phyloP scores from a whole-genome alignment of 768 basidiomycete species.

The Aureoboletus auriporus region DNA sequence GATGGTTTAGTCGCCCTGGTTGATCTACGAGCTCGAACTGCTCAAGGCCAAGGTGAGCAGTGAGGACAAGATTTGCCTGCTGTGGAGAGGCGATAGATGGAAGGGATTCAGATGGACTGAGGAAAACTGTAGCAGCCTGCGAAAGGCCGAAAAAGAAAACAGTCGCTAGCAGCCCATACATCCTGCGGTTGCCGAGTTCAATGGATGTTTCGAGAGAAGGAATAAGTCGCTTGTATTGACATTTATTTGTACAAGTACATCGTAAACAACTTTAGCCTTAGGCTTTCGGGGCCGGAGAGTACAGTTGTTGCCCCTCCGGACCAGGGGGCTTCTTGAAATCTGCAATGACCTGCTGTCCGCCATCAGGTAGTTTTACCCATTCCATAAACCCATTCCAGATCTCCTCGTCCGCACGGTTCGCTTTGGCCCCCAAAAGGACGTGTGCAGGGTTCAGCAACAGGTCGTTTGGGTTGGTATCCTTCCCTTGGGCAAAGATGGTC shows the following conservation, averaged over 20 bases:
- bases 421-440: slow-evolving; percentile 35
- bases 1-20: slow-evolving; percentile 15
- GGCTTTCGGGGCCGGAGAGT: slow-evolving; percentile 26
- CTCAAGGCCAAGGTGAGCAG: slow-evolving; percentile 72
- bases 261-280: background rate
- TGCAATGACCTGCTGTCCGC: slow-evolving; percentile 42
- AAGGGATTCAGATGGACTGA: slow-evolving; percentile 43
- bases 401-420: slow-evolving; percentile 19
- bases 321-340: slow-evolving; percentile 30
- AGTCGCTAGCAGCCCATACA: slow-evolving; percentile 22
- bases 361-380: slow-evolving; percentile 39
- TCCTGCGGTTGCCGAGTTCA: background rate
- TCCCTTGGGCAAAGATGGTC: slow-evolving; percentile 39
- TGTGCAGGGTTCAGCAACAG: slow-evolving; percentile 47
- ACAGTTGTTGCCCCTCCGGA: slow-evolving; percentile 26
- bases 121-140: slow-evolving; percentile 55
- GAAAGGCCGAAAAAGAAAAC: slow-evolving; percentile 34
- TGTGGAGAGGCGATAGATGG: slow-evolving; percentile 43
- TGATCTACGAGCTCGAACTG: slow-evolving; percentile 49
- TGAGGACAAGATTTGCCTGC: slow-evolving; percentile 56
- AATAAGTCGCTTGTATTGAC: slow-evolving; percentile 8
- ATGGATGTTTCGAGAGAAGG: background rate
- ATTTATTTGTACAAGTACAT: slow-evolving; percentile 16
- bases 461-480: slow-evolving; percentile 35
- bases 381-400: slow-evolving; percentile 38